Base-by-base conservation (phyloP, 108 stramenopile species). In the Fistulifera pelliculosa region DNA sequence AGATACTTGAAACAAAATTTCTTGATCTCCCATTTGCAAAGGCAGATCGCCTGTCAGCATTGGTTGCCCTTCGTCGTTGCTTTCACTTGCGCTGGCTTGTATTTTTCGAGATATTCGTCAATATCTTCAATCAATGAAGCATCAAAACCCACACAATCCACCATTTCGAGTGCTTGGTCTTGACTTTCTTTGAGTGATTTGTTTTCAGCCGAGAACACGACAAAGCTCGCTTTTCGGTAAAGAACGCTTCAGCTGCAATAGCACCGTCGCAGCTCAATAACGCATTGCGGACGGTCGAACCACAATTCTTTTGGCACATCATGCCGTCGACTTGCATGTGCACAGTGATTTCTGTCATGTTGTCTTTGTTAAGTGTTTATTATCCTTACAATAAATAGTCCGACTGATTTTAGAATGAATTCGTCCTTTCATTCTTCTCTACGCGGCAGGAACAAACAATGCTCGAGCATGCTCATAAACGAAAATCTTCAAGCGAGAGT, bases 241-340 rank as follows among this genome's bases (percentile, higher is more conserved):
- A 69, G 38, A 57, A 56, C 14, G 68, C 73, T 26, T 35, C n/a
- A 24, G 73, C 59, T 8, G 41, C 48, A 4, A 47, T 27, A 13
- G 66, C 73, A 22, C 42, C 28, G 10, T 18, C 24, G 1, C 49
- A 27, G 12, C 31, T 25, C 40, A 70, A 21, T 24, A 82, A 47
- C 0, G 75, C 64, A 28, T 68, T 58, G 23, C 47, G 57, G 18
- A 74, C 77, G 1, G 81, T 82, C 0, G 74, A 69, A 10, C 89
- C 94, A 49, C 94, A 95, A 53, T 85, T 90, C 49, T 74, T 80
- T 71, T 95, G 92, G 61, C 94, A 95, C 94, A 95, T 95, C 94
- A 95, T 93, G 1, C 94, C 94, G 16, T 76, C 67, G 12, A 95
- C 75, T 8, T 61, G 19, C 14, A 95, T 47, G 58, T 78, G 64